Conservation (phyloP, 169 alveolate genomes). For the Cryptosporidium meleagridis region DNA sequence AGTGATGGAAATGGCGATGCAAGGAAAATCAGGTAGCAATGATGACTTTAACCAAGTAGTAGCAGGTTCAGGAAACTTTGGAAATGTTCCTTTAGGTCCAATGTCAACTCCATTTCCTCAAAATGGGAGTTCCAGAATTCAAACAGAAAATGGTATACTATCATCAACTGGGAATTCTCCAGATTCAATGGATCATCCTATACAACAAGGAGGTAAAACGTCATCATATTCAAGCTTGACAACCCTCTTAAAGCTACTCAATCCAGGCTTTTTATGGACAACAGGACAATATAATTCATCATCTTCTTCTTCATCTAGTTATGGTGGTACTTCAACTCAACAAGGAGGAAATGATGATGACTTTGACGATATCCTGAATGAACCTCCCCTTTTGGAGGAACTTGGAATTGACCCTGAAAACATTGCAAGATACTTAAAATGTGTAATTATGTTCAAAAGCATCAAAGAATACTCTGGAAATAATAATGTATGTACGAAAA, state of each 20-base stretch:
- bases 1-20: not conserved
- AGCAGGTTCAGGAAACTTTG: not conserved
- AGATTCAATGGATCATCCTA: not conserved
- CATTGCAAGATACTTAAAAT: conserved; percentile 79
- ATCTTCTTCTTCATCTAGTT: not conserved
- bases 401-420: conserved; percentile 82
- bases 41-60: not conserved
- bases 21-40: not conserved
- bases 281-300: not conserved
- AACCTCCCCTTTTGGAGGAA: conserved; percentile 82
- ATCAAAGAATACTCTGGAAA: conserved; percentile 61
- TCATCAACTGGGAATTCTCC: not conserved
- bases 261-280: conserved; percentile 14
- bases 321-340: not conserved
- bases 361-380: conserved; percentile 78
- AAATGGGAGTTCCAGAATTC: not conserved
- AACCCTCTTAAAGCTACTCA: not conserved
- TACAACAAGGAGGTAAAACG: not conserved
- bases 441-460: conserved; percentile 78
- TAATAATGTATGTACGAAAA: not conserved
- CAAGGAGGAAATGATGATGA: conserved; percentile 34
- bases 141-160: not conserved
- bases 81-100: conserved; percentile 22
- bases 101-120: not conserved
- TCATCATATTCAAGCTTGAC: not conserved